Conservation (phyloP, 2,329 filamentous ascomycete species). For the Chrysoporthe puriensis region DNA sequence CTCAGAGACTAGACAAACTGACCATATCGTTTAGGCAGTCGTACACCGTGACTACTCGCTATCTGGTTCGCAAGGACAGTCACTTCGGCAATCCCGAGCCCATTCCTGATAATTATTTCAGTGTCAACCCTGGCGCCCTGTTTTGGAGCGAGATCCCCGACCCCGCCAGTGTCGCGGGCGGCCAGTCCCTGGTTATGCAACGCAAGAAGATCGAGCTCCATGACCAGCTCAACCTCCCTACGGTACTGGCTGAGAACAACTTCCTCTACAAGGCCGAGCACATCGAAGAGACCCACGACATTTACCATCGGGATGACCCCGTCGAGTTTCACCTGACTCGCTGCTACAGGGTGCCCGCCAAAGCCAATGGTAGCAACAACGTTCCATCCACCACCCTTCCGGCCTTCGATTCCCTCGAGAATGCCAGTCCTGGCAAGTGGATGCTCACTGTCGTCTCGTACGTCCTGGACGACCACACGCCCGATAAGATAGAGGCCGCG, state of each 20-base stretch:
- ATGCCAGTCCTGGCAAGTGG: constrained; percentile 57
- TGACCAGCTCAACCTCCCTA: constrained; percentile 52
- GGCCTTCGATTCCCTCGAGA: constrained; percentile 50
- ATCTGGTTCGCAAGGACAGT: constrained; percentile 53
- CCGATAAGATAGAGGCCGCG: constrained; percentile 59
- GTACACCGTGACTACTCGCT: constrained; percentile 59
- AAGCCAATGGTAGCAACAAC: constrained; percentile 24
- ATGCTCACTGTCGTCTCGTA: constrained; percentile 57
- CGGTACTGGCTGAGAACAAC: constrained; percentile 55
- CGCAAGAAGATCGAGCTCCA: constrained; percentile 62
- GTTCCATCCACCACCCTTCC: constrained; percentile 46
- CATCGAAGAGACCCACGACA: constrained; percentile 55
- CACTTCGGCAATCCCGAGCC: constrained; percentile 46
- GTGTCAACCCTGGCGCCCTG: constrained; percentile 51
- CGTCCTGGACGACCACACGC: constrained; percentile 60
- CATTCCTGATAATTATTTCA: constrained; percentile 39
- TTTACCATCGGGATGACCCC: constrained; percentile 54
- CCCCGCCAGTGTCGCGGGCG: constrained; percentile 43
- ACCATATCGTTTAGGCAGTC: constrained; percentile 49
- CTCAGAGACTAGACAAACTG: not conserved
- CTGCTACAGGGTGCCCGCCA: constrained; percentile 47
- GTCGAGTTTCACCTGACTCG: constrained; percentile 55
- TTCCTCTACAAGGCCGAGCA: constrained; percentile 57
- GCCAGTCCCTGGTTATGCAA: constrained; percentile 52
- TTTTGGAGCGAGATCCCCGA: constrained; percentile 66